phyloP scores from a whole-genome alignment of 805 yeast genomes.

The Candida cerambycidarum region DNA sequence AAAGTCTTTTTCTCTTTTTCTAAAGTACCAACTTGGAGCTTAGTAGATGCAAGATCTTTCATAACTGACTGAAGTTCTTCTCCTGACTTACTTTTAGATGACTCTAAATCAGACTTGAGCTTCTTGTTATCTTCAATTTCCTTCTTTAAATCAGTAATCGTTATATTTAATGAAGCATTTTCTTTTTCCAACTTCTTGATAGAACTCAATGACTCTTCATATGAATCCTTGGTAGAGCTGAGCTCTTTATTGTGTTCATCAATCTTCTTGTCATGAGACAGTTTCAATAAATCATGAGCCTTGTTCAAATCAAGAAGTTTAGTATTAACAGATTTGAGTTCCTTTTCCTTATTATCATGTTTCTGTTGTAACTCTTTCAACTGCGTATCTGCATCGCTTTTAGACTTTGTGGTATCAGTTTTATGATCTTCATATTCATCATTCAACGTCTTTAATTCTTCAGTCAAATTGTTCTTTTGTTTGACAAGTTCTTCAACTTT shows the following conservation, averaged over 20 bases:
- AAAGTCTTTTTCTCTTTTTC: background rate
- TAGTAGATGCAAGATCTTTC: background rate
- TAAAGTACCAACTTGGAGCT: background rate
- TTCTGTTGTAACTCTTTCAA: constrained; percentile 3
- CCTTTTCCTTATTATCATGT: background rate
- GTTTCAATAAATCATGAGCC: background rate
- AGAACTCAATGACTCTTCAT: background rate
- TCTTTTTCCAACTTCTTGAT: constrained; percentile 3
- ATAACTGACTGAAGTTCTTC: background rate
- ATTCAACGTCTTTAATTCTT: constrained; percentile 10
- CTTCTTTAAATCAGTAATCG: background rate
- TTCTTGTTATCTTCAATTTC: constrained; percentile 3
- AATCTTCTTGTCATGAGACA: background rate
- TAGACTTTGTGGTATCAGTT: background rate
- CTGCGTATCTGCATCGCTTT: background rate
- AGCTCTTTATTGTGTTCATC: background rate
- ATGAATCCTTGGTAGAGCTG: background rate
- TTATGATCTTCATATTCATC: constrained; percentile 13
- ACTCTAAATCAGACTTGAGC: background rate
- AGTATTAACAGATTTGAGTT: constrained; percentile 1
- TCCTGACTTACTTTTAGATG: background rate
- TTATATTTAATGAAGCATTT: background rate
- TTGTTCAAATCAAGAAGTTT: constrained; percentile 1
- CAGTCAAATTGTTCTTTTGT: constrained; percentile 6
- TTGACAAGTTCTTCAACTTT: constrained; percentile 4